Percentiles rank a stretch among this genome's conserved stretches.
Conservation (phyloP, 108 stramenopile genomes). For the Cyclotella choctawhatcheeana region DNA sequence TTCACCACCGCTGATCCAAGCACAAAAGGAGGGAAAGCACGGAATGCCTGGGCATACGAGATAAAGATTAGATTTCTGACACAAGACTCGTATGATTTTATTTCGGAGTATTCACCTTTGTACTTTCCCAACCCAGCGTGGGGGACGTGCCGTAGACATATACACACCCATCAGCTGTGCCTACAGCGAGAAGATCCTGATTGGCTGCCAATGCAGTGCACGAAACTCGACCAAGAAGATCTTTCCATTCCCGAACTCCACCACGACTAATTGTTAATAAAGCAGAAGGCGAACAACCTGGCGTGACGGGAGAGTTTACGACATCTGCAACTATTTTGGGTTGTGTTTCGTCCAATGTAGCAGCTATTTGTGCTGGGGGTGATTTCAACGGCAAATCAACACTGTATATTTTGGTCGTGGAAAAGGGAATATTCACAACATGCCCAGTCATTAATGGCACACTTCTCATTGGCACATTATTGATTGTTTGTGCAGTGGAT, state of each 20-base stretch:
- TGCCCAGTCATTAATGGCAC: not conserved
- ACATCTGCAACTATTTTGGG: constrained; percentile 68
- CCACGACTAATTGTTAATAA: constrained; percentile 66
- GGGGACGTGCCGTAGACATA: constrained; percentile 84
- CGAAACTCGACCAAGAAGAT: constrained; percentile 66
- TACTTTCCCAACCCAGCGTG: constrained; percentile 72
- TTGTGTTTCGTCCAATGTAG: constrained; percentile 5
- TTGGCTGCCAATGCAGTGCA: constrained; percentile 70
- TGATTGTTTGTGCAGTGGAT: not conserved
- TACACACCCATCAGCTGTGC: constrained; percentile 76
- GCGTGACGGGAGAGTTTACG: constrained; percentile 60
- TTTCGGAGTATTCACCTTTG: constrained; percentile 4
- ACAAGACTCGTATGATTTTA: not conserved
- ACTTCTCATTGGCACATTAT: not conserved
- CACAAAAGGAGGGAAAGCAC: constrained; percentile 78
- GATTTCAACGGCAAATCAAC: constrained; percentile 49
- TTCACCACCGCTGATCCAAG: constrained; percentile 70
- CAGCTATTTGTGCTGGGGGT: not conserved
- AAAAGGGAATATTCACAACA: constrained; percentile 59
- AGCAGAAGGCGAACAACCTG: constrained; percentile 57
- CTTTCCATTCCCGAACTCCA: constrained; percentile 67
- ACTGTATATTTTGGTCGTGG: constrained; percentile 63
- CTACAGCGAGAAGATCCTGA: constrained; percentile 62
- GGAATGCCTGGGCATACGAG: constrained; percentile 46
- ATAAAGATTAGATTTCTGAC: not conserved